Conservation (phyloP, 1,284 basidiomycete genomes). For the Malassezia sp. region DNA sequence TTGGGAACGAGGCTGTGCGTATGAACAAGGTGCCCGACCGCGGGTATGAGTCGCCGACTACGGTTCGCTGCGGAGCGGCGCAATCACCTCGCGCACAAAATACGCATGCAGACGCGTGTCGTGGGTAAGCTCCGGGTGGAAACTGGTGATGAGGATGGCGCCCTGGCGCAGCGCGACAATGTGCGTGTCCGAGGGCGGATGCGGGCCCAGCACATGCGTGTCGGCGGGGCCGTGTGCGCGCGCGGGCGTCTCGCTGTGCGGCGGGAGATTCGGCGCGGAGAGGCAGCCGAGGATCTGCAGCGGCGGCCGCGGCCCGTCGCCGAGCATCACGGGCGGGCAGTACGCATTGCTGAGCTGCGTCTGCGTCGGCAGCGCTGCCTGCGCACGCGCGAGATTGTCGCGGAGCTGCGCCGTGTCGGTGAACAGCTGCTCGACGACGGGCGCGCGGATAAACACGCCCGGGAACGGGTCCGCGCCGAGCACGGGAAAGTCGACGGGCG, state of each 20-base stretch:
- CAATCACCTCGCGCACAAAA: slow-evolving; percentile 52
- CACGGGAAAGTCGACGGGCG: slow-evolving; percentile 58
- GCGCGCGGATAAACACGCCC: slow-evolving; percentile 90
- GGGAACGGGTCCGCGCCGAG: slow-evolving; percentile 61
- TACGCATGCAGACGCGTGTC: slow-evolving; percentile 83
- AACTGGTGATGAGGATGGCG: slow-evolving; percentile 71
- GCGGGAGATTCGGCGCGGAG: slow-evolving; percentile 47
- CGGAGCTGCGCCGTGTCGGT: slow-evolving; percentile 6
- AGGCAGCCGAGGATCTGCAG: slow-evolving; percentile 61
- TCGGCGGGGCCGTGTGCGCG: not conserved
- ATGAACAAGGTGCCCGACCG: not conserved
- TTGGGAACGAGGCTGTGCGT: slow-evolving; percentile 63
- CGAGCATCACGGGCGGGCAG: not conserved
- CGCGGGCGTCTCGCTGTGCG: slow-evolving; percentile 4
- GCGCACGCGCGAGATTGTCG: slow-evolving; percentile 6
- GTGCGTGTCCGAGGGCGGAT: slow-evolving; percentile 46
- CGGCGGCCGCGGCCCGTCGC: slow-evolving; percentile 39
- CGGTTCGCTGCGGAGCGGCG: not conserved
- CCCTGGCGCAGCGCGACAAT: slow-evolving; percentile 81
- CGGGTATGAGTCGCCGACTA: slow-evolving; percentile 8
- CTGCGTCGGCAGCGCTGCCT: slow-evolving; percentile 1
- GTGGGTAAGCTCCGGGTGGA: slow-evolving; percentile 84
- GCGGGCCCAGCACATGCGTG: not conserved
- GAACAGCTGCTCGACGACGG: slow-evolving; percentile 51
- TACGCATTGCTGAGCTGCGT: not conserved